Conservation (phyloP, 1,284 basidiomycete species). For the Athelia psychrophila region DNA sequence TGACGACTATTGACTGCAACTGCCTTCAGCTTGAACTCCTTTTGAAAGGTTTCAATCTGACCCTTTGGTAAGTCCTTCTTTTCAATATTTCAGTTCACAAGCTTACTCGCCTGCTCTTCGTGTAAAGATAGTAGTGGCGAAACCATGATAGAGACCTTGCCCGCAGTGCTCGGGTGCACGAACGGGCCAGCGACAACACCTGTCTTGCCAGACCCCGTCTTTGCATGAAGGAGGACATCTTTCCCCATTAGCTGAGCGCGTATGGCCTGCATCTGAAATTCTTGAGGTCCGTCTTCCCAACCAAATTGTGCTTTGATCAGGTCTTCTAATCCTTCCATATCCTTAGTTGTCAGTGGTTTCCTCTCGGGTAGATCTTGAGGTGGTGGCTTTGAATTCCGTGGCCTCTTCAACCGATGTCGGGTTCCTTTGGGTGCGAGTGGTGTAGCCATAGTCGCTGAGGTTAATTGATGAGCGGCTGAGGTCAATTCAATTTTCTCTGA, state of each 20-base stretch:
- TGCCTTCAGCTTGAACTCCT: conserved; percentile 11
- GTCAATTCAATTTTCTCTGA: too few species aligned
- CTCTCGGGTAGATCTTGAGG: background rate
- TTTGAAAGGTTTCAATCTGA: conserved; percentile 11
- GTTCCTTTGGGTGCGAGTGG: too few species aligned
- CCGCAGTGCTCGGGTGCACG: conserved; percentile 15
- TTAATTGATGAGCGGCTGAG: too few species aligned
- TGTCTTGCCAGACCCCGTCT: conserved; percentile 32
- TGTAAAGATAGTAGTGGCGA: conserved; percentile 15
- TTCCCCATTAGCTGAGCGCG: conserved; percentile 19
- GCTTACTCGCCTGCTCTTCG: conserved; percentile 11
- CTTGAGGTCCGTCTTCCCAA: conserved; percentile 6
- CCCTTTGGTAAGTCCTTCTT: too few species aligned
- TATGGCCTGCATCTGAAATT: conserved; percentile 20
- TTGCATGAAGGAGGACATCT: conserved; percentile 31
- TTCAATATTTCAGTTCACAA: background rate
- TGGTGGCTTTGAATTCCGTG: too few species aligned
- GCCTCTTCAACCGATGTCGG: too few species aligned
- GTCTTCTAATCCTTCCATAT: conserved; percentile 9
- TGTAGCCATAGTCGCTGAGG: too few species aligned
- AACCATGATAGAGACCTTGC: conserved; percentile 10
- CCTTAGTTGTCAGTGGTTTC: background rate
- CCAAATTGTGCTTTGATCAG: conserved; percentile 10
- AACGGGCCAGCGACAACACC: conserved; percentile 29
- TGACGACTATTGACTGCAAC: conserved; percentile 13